Base-by-base conservation (phyloP, 441 rosid genomes). In the Monsonia emarginata region DNA sequence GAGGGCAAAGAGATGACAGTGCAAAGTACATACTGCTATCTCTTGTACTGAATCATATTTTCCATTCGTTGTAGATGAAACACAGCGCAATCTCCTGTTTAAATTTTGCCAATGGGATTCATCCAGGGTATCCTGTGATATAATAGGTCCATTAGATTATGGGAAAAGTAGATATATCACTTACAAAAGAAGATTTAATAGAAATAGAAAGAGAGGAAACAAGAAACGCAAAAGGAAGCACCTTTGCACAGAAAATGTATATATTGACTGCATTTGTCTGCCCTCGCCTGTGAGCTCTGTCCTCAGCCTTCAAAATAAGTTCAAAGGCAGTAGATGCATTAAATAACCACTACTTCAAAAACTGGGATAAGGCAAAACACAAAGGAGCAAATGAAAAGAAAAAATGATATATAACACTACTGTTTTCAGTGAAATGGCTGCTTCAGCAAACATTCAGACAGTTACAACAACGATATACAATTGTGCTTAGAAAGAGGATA, bases 201-300 rank as follows among this genome's bases (percentile, higher is more conserved):
- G 28, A 14, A 52, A 22, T 21, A 22, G 59, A 52, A 52, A 22
- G 59, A 52, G 28, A 10, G 26, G 59, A 52, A 24, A 22, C 27
- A 52, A 16, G 52, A 50, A 56, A 72, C 4, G 28, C 44, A 11
- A 22, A 52, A 52, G 22, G n/a, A 22, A 52, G 59, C 68, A 88
- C 97, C 95, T 86, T 87, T 68, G 96, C 97, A 75, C 87, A 86
- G 73, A 90, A 85, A 84, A 88, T 88, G 74, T 90, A 93, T 63
- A 90, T 78, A 74, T 90, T 93, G 69, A 93, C 95, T 0, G 97
- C 89, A 79, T 78, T 81, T 64, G 78, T 87, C 72, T 93, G 98
- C 63, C 98, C 98, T 72, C 85, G 83, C 80, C 98, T 80, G 71
- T 90, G 97, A 74, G 93, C 96, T 87, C 97, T 86, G 72, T 89